Evolutionary conservation across 192 early-diverging fungal genomes (phyloP), one percentile per base, ranked within the genome.

Genomic region (Coemansia sp.): DNA sequence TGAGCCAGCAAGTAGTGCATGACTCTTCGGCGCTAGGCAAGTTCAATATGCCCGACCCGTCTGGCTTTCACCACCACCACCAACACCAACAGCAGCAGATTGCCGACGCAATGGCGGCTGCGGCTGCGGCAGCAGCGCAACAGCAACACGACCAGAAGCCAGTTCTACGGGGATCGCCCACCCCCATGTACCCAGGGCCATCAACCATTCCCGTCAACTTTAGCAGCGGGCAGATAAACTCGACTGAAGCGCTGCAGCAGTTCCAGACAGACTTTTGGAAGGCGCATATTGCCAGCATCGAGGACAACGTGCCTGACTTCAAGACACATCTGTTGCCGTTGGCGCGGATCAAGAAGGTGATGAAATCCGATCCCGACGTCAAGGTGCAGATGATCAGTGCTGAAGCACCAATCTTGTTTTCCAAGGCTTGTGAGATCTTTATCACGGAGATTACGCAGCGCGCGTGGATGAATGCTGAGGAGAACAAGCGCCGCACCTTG

Each of bases 351-450:
- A 98, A 98, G 68, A 96, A 96, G 69, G 93, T 98, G 34, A 98
- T 98, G 96, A 98, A 98, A 83, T 88, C 89, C 13, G 96, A 98
- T 65, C 91, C 94, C 36, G 93, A 98, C 70, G 94, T 94, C 23
- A 95, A 95, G 83, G 89, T 89, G 79, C 60, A 86, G 74, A 90
- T 87, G 87, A 88, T 88, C 36, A 83, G 83, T 50, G 86, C 84
- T 8, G 87, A 98, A 75, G 94, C 91, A 45, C 94, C 94, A 7
- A 89, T 96, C 58, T 71, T 98, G 40, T 98, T 98, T 82, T 89
- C 93, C 15, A 95, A 95, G 83, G 95, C 92, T 4, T 98, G 96
- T 74, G 94, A 98, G 68, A 89, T 98, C n/a, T 95, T 98, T 59
- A 96, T 96, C 62, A 85, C 89, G 0, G 95, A 98, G 81, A 82